Evolutionary conservation across 768 basidiomycete genomes (phyloP).

Genomic region (Amanita pseudoporphyria): DNA sequence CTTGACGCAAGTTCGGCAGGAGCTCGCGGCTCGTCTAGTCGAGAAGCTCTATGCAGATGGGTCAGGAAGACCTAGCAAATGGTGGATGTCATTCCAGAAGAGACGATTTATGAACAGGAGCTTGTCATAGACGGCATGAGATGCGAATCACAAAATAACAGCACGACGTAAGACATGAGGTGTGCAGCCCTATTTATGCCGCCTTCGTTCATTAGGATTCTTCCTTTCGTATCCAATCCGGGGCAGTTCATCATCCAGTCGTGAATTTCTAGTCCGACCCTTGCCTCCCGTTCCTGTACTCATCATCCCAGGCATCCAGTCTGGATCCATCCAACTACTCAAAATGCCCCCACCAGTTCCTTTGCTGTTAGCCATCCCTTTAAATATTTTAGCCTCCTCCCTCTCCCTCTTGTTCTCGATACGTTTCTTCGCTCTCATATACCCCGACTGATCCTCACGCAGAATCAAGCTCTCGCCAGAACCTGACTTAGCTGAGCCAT

Average conservation of each 20-base stretch:
- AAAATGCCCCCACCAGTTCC: conserved; percentile 36
- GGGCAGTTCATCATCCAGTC: conserved; percentile 66
- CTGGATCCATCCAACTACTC: conserved; percentile 91
- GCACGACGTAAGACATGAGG: not conserved
- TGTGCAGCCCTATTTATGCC: conserved; percentile 35
- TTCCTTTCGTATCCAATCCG: conserved; percentile 78
- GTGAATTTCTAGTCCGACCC: conserved; percentile 45
- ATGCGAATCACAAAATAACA: not conserved
- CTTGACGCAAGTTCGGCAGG: conserved; percentile 87
- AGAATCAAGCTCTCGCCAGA: conserved; percentile 77
- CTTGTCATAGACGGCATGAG: conserved; percentile 36
- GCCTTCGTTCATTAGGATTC: conserved; percentile 81
- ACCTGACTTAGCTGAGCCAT: conserved; percentile 79
- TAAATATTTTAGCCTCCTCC: conserved; percentile 70
- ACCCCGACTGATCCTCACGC: conserved; percentile 89
- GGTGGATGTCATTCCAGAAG: conserved; percentile 99
- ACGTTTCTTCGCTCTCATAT: conserved; percentile 70
- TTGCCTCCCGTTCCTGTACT: conserved; percentile 60
- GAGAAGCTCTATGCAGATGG: conserved; percentile 91
- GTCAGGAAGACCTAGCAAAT: conserved; percentile 92
- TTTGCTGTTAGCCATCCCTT: conserved; percentile 42
- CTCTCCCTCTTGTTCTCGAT: conserved; percentile 66
- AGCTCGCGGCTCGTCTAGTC: conserved; percentile 77
- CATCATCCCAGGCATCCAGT: conserved; percentile 84
- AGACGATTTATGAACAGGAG: conserved; percentile 93